Conservation (phyloP, 164 flowering plant genomes). For the Buxus sempervirens region DNA sequence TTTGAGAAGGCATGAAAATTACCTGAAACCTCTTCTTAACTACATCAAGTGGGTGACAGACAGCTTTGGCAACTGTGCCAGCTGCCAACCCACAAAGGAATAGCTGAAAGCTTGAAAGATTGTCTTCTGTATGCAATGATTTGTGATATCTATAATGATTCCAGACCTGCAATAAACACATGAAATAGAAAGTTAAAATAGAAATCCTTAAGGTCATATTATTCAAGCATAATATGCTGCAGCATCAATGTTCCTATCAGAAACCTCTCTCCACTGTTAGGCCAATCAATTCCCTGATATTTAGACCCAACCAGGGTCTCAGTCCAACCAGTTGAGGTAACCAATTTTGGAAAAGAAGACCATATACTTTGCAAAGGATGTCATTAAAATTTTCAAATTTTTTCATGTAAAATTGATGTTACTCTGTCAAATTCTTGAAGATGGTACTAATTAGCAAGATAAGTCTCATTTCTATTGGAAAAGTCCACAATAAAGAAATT, state of each 20-base stretch:
- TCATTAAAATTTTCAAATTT: too few species aligned
- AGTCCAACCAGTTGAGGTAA: too few species aligned
- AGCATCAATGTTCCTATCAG: neutral
- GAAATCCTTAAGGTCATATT: neutral
- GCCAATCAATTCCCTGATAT: too few species aligned
- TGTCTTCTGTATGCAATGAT: constrained; percentile 10
- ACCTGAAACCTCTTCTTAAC: constrained; percentile 84
- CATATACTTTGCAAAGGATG: neutral
- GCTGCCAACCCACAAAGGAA: constrained; percentile 65
- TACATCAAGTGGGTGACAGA: constrained; percentile 76
- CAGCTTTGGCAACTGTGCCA: constrained; percentile 66
- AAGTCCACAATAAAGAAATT: neutral
- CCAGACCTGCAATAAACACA: constrained; percentile 22
- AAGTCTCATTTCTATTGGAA: neutral
- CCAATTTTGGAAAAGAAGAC: too few species aligned
- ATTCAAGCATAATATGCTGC: neutral
- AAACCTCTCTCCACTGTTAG: neutral
- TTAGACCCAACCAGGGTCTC: too few species aligned
- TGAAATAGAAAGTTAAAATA: neutral
- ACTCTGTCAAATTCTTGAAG: neutral
- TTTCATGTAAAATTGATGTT: neutral
- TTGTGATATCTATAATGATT: constrained; percentile 20
- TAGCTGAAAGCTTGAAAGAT: constrained; percentile 48
- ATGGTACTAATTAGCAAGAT: neutral
- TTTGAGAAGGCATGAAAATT: neutral